Conservation (phyloP, 139 green algal species). For the Picochlorum sp. region DNA sequence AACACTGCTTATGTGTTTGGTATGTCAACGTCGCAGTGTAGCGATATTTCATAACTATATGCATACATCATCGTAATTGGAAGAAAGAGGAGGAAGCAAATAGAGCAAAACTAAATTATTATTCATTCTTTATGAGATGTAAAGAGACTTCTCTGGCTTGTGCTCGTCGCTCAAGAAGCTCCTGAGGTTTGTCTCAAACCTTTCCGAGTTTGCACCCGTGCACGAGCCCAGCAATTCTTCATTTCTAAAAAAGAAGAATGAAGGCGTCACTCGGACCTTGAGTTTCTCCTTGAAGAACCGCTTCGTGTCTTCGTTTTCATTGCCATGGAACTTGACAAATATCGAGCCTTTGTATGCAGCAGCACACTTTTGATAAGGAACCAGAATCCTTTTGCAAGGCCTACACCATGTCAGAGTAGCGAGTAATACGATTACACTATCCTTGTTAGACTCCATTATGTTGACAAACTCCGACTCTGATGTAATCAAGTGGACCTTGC, state of each 20-base stretch:
- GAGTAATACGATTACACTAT: slow-evolving; percentile 29
- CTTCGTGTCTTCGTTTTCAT: slow-evolving; percentile 39
- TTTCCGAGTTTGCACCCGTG: slow-evolving; percentile 3
- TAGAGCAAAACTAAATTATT: background rate
- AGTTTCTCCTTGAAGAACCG: slow-evolving; percentile 28
- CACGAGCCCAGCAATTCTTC: slow-evolving; percentile 4
- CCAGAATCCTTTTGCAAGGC: slow-evolving; percentile 32
- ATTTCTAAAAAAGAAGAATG: slow-evolving; percentile 23
- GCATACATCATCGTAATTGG: no score
- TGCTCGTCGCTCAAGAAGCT: background rate
- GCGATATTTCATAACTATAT: background rate
- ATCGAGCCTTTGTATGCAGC: slow-evolving; percentile 20
- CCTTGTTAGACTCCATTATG: slow-evolving; percentile 13
- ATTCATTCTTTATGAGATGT: background rate
- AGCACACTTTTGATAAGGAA: slow-evolving; percentile 24
- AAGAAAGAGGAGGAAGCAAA: background rate
- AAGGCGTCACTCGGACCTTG: slow-evolving; percentile 16
- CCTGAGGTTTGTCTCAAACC: slow-evolving; percentile 10
- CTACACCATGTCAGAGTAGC: slow-evolving; percentile 35
- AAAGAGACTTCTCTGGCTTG: background rate
- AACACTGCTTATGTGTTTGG: no score
- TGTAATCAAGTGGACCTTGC: background rate
- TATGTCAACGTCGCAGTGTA: no score
- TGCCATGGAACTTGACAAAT: slow-evolving; percentile 43
- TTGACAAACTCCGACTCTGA: slow-evolving; percentile 17